Evolutionary conservation across 495 filamentous ascomycete species (phyloP), one percentile per base, ranked within the genome.

Genomic region (Aspergillus ostianus): DNA sequence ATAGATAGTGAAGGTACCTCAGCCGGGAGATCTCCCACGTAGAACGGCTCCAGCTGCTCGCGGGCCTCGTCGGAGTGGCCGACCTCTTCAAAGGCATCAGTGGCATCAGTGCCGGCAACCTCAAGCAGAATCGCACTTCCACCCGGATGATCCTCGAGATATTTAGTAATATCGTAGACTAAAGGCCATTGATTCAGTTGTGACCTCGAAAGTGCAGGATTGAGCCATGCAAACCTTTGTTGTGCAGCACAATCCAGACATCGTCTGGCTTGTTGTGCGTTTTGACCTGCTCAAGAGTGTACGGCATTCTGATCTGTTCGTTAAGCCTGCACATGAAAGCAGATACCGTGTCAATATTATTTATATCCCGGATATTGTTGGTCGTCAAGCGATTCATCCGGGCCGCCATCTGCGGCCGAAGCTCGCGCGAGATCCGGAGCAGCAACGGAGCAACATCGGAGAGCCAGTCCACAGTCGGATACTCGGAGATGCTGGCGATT

Each of bases 61-160:
- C 62, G 62, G 13, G 81, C 79, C 50, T 83, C 82, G 15, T 77
- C 73, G 4, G 80, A 81, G 50, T 87, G 84, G 6, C 82, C 83
- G 15, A 73, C 72, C 20, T 84, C 72, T 20, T 85, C 81, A 53
- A 78, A 85, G 0, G 65, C 75, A 17, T 74, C 74, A 0, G 77
- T 84, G 3, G 79, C 82, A 67, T 86, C 82, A 10, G 64, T 71
- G 2, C 84, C 82, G 27, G 81, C 83, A 9, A 75, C 68, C 55
- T 84, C 77, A 1, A 70, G 10, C 1, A 86, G 68, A n/a, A 81
- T 64, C 2, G 73, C 76, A 4, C 54, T 58, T 6, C 82, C 84
- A 15, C 84, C 83, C 6, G 84, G 84, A 51, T 85, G 82, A 54
- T 85, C 81, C 21, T 78, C 59, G 0, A 79, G 51, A 59, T 83